Evolutionary conservation across 73 alveolate genomes (phyloP), one percentile per base, ranked within the genome.

Genomic region (Paramecium tetraurelia): DNA sequence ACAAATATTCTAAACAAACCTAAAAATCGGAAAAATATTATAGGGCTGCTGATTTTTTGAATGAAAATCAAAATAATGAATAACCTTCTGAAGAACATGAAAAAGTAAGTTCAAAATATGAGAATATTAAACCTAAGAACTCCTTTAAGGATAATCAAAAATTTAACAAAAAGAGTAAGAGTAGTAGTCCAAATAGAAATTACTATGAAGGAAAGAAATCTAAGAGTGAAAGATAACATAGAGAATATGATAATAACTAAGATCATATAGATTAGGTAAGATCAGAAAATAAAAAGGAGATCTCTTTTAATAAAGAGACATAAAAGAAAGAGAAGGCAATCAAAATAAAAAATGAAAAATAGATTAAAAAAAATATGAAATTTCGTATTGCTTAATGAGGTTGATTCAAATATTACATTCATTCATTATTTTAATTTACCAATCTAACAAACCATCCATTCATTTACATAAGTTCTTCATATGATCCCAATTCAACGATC

Each of bases 401-500:
- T 40, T 40, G 48, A 40, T 48, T 48, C 8, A 48, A 48, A 48
- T 48, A 48, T 40, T 40, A 48, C 6, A 16, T 63, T 63, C 84
- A 63, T 63, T 63, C 84, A 63, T 63, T 63, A 63, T 63, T 63
- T 33, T 63, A 63, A 63, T 63, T 63, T 22, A 63, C 84, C 20
- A 63, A 33, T 63, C 84, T 63, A 33, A 53, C 69, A 53, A 53
- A 53, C 69, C 69, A 53, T n/a, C 69, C 93, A 50, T 85, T 76
- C 20, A n/a, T 58, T 50, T 86, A 43, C 69, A 69, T 85, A 24
- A 85, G 40, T 46, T 85, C 83, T 29, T 31, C 77, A 29, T 58
- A 69, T 22, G 76, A 10, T 50, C 93, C 93, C 16, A 69, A 31
- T 85, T 85, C 93, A 53, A 85, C 93, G 31, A 85, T 85, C 29